Evolutionary conservation across 2,329 filamentous ascomycete species (phyloP), one percentile per base, ranked within the genome.

Genomic region (Penicillium olsonii): DNA sequence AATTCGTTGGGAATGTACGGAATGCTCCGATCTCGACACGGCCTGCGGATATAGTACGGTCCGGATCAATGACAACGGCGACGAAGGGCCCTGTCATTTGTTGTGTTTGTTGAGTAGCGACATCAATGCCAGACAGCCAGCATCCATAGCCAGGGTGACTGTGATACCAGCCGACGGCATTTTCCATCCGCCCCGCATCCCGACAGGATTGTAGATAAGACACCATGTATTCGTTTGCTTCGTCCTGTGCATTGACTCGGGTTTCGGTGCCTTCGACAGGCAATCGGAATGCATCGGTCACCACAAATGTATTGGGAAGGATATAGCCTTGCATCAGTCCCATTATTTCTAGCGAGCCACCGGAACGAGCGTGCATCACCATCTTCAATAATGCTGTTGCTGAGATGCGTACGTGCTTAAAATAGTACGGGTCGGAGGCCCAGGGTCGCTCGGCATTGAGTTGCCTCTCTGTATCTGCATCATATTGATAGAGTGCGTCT

Each of bases 181-280:
- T 97, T 73, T 99, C 94, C 68, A 87, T 78, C 48, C 92, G 77
- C 69, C 90, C 81, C 77, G 88, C 65, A 57, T 92, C 85, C 51
- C 92, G 82, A 60, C 87, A 88, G 3, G 85, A 77, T 60, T 87
- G 79, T 22, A 95, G 80, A 67, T 95, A 97, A 58, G 88, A 84
- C 46, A 96, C 85, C 78, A 97, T 90, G 76, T 97, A 99, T 76
- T 97, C 94, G 75, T 97, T 95, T 45, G 92, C 94, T 62, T 97
- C 92, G 59, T 88, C 87, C 66, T 96, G 91, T 0, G 94, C 94
- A 69, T 99, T 99, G 61, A 99, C 94, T 53, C 94, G 82, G 2
- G 94, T 99, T 75, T 99, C 94, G n/a, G 94, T 99, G 20, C 94
- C 94, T 69, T 99, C 94, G 34, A 99, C 94, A 0, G 94, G 94